phyloP scores from a whole-genome alignment of 1,284 basidiomycete species.

The Malassezia sp. region DNA sequence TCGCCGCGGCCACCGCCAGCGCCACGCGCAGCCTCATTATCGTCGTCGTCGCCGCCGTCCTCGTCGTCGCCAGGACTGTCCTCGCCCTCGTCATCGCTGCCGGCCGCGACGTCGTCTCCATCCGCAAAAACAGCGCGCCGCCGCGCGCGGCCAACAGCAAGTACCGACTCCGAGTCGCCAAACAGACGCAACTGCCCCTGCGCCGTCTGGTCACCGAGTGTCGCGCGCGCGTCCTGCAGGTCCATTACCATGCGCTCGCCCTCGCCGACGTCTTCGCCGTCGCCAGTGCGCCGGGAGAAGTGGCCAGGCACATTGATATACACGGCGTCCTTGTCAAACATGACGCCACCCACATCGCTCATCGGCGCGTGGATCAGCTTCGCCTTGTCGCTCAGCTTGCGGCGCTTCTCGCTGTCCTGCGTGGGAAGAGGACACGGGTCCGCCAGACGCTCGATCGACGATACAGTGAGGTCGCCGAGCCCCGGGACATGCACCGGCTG shows the following conservation, averaged over 20 bases:
- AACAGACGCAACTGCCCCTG: conserved; percentile 76
- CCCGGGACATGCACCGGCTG: conserved; percentile 85
- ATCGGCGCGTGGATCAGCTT: conserved; percentile 94
- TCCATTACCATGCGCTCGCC: conserved; percentile 96
- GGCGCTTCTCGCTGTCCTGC: conserved; percentile 75
- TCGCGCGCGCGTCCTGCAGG: conserved; percentile 72
- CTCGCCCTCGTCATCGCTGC: conserved; percentile 43
- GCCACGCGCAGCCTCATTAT: conserved; percentile 27
- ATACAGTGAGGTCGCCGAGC: conserved; percentile 68
- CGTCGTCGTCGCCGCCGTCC: conserved; percentile 24
- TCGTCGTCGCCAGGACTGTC: conserved; percentile 30
- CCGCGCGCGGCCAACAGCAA: background rate
- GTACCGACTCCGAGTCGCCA: conserved; percentile 46
- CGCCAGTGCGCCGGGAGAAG: conserved; percentile 56
- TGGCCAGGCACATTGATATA: conserved; percentile 94
- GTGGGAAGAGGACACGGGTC: conserved; percentile 94
- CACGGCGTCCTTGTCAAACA: conserved; percentile 97
- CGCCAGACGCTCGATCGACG: conserved; percentile 62
- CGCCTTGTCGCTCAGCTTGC: conserved; percentile 88
- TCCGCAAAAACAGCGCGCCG: conserved; percentile 34
- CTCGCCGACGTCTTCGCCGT: conserved; percentile 55
- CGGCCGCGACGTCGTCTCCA: conserved; percentile 17
- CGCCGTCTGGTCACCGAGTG: conserved; percentile 71
- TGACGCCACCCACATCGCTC: conserved; percentile 92
- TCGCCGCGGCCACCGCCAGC: conserved; percentile 21